These are phyloP conservation scores for Porcisia hertigi DNA, from an alignment of 208 protist species.

Conservation along the genomic window DNA sequence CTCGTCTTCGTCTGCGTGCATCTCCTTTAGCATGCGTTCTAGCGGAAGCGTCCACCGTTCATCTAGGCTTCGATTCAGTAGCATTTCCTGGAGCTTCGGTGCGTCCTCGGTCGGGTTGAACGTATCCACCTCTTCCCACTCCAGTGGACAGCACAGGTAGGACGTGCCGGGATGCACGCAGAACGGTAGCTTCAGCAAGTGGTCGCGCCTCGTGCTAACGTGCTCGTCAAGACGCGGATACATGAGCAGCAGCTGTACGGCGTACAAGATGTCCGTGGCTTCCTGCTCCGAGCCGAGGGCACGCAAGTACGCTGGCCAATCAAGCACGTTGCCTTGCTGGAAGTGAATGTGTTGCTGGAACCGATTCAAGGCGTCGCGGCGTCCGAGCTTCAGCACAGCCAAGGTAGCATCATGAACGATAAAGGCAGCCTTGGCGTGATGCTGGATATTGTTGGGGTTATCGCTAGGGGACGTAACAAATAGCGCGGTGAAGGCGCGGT, in stretches of 20 bases:
- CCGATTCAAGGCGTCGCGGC: slow-evolving; percentile 54
- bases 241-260: slow-evolving; percentile 74
- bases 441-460: slow-evolving; percentile 80
- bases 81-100: slow-evolving; percentile 70
- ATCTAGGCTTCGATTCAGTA: slow-evolving; percentile 69
- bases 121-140: slow-evolving; percentile 56
- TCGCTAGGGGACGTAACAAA: slow-evolving; percentile 54
- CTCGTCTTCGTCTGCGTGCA: slow-evolving; percentile 65
- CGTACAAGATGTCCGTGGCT: slow-evolving; percentile 54
- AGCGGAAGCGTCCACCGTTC: slow-evolving; percentile 66
- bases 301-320: slow-evolving; percentile 49
- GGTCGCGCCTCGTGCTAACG: slow-evolving; percentile 96
- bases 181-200: slow-evolving; percentile 98
- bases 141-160: slow-evolving; percentile 84
- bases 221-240: slow-evolving; percentile 98
- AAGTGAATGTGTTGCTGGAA: slow-evolving; percentile 64
- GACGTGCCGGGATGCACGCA: slow-evolving; percentile 96
- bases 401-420: slow-evolving; percentile 74
- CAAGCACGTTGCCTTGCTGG: slow-evolving; percentile 60
- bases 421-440: slow-evolving; percentile 53
- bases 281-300: slow-evolving; percentile 55
- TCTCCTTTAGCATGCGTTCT: slow-evolving; percentile 61
- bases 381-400: slow-evolving; percentile 69
- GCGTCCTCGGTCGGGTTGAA: slow-evolving; percentile 76
- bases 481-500: slow-evolving; percentile 65